These are phyloP conservation scores for Fusarium palustre DNA, from an alignment of 2,329 filamentous ascomycete genomes.

Conservation along the genomic window DNA sequence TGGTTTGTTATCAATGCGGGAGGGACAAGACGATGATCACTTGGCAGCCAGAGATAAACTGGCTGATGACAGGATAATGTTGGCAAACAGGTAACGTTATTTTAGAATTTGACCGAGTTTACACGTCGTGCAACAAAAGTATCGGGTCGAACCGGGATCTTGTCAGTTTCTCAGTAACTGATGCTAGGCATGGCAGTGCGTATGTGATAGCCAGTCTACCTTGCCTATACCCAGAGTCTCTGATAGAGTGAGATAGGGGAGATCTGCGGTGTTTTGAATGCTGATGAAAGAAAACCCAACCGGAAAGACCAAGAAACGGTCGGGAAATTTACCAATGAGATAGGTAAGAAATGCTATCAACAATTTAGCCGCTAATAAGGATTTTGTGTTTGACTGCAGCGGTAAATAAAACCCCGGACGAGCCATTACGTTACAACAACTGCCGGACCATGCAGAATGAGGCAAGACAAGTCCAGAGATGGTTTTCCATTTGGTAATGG, in stretches of 20 bases:
- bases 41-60: conserved; percentile 38
- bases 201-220: not conserved
- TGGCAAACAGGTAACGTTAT: conserved; percentile 1
- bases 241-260: conserved; percentile 45
- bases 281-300: conserved; percentile 22
- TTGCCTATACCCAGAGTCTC: conserved; percentile 5
- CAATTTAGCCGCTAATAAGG: conserved; percentile 41
- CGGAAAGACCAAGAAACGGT: conserved; percentile 7
- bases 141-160: conserved; percentile 39
- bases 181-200: conserved; percentile 8
- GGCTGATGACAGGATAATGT: conserved; percentile 37
- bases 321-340: conserved; percentile 32
- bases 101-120: conserved; percentile 2
- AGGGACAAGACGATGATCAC: conserved; percentile 24
- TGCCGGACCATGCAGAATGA: conserved; percentile 49
- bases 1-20: conserved; percentile 26
- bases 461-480: conserved; percentile 43
- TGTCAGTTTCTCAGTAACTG: conserved; percentile 1
- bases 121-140: conserved; percentile 13
- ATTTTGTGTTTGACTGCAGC: conserved; percentile 24
- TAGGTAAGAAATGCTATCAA: conserved; percentile 38
- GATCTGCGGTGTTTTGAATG: conserved; percentile 29
- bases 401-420: conserved; percentile 37
- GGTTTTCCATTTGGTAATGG: conserved; percentile 50
- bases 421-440: conserved; percentile 50